Evolutionary conservation across 805 yeast genomes (phyloP), one percentile per base, ranked within the genome.

Genomic region (Myxozyma monticola): DNA sequence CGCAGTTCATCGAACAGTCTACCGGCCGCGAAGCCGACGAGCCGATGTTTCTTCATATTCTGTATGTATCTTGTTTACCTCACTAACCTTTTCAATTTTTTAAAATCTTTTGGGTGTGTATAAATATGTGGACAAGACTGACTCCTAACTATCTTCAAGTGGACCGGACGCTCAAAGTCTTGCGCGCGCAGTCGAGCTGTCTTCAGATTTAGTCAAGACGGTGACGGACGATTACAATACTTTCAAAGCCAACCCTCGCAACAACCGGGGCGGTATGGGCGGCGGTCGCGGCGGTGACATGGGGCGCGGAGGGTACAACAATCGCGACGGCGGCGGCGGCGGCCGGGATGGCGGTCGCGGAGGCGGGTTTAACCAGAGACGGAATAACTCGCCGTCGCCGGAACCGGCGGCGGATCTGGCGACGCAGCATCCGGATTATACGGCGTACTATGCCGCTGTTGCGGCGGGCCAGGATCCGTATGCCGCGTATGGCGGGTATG

Each of bases 1-100:
- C 70, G 6, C 68, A 66, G 15, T 68, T 60, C 45, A 47, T 65
- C 40, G 71, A 68, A 30, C 54, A 59, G 29, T 46, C 57, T 15
- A 65, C 69, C 20, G 64, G 62, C 14, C 43, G 43, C 8, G 71
- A 68, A 46, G 61, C 60, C 20, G 68, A 67, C 39, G 63, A 58
- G 31, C 68, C 69, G 7, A 34, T 66, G 49, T 65, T 54, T 51
- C 39, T 68, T 20, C 65, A 62, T 45, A 47, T 68, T 15, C 34
- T 51, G 60, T 51, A 48, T 10, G 56, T 51, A 40, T 48, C 17
- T 10, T 34, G 8, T 29, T 28, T 29, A 17, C 25, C 10, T 30
- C 22, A 1, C 41, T 33, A 25, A 10, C 3, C 26, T 48, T 36
- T 31, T 45, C 34, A 24, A 24, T 30, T 34, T 20, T 34, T 37